phyloP scores from a whole-genome alignment of 139 green algal species.

The Chlamydomonas schloesseri region DNA sequence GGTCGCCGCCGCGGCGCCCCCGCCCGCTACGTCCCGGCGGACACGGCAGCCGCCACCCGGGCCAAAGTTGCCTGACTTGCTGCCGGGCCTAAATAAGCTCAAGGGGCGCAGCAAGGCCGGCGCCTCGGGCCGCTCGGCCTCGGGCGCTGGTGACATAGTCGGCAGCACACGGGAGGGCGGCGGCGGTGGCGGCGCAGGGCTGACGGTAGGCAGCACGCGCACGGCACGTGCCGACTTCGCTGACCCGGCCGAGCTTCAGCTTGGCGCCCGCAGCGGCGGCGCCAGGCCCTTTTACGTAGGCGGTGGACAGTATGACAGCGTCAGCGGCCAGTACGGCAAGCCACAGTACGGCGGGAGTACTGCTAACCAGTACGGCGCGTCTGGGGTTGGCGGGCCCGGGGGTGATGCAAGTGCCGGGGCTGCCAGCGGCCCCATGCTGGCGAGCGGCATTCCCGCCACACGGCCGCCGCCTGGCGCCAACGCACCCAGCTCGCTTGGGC shows the following conservation, averaged over 20 bases:
- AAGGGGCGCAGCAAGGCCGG: not conserved
- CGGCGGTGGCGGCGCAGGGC: not conserved
- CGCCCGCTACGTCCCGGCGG: not conserved
- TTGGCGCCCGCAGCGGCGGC: not conserved
- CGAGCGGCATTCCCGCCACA: not conserved
- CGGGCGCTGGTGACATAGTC: not conserved
- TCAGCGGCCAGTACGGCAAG: not conserved
- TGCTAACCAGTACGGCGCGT: too few relatives aligned
- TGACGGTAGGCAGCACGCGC: constrained; percentile 1
- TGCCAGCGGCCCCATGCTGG: not conserved
- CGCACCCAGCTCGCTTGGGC: too few relatives aligned
- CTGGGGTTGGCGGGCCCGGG: too few relatives aligned
- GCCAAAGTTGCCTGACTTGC: not conserved
- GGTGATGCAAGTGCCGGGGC: not conserved
- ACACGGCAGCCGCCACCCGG: not conserved
- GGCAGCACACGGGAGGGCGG: not conserved
- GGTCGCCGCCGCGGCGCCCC: too few relatives aligned
- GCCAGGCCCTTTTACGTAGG: not conserved
- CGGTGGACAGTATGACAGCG: not conserved
- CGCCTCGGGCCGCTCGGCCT: not conserved
- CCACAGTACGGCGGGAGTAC: not conserved
- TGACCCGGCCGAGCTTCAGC: constrained; percentile 1
- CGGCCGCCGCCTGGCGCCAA: too few relatives aligned
- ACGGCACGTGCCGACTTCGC: constrained; percentile 26
- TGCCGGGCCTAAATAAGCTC: not conserved